Evolutionary conservation across 2,329 filamentous ascomycete genomes (phyloP).

Genomic region (Penicillium crustosum): DNA sequence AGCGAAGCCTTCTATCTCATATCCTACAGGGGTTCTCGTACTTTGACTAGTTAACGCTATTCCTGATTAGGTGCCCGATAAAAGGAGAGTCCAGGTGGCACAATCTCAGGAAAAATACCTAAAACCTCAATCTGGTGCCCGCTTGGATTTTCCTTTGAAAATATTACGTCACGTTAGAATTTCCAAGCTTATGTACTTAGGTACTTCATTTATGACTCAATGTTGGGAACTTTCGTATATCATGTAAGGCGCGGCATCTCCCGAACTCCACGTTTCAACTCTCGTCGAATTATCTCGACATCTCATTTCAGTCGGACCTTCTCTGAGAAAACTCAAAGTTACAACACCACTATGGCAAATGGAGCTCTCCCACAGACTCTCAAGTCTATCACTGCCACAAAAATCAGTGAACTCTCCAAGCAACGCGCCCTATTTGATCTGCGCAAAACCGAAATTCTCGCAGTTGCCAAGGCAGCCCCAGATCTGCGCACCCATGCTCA

Average conservation of each 20-base stretch:
- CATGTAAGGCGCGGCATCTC: too few species aligned
- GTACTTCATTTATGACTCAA: background rate
- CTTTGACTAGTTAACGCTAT: background rate
- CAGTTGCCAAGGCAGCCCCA: slow-evolving; percentile 30
- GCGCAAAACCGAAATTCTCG: slow-evolving; percentile 46
- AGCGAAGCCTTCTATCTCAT: too few species aligned
- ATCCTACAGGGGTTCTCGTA: background rate
- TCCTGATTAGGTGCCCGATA: slow-evolving; percentile 1
- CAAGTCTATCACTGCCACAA: slow-evolving; percentile 56
- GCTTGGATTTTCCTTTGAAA: background rate
- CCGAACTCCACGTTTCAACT: background rate
- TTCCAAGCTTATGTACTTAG: too few species aligned
- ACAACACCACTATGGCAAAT: slow-evolving; percentile 27
- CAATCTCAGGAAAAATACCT: background rate
- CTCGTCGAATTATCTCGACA: background rate
- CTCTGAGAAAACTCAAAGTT: background rate
- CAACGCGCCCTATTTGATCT: slow-evolving; percentile 52
- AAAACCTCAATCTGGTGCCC: background rate
- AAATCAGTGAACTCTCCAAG: slow-evolving; percentile 57
- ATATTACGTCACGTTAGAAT: too few species aligned
- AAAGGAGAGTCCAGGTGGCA: too few species aligned
- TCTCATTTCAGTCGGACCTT: background rate
- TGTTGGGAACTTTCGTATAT: background rate
- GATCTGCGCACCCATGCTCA: slow-evolving; percentile 35
- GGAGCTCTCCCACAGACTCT: slow-evolving; percentile 53